These are phyloP conservation scores for Flaveria sonorensis DNA, from an alignment of 129 eudicot genomes.

Conservation along the genomic window DNA sequence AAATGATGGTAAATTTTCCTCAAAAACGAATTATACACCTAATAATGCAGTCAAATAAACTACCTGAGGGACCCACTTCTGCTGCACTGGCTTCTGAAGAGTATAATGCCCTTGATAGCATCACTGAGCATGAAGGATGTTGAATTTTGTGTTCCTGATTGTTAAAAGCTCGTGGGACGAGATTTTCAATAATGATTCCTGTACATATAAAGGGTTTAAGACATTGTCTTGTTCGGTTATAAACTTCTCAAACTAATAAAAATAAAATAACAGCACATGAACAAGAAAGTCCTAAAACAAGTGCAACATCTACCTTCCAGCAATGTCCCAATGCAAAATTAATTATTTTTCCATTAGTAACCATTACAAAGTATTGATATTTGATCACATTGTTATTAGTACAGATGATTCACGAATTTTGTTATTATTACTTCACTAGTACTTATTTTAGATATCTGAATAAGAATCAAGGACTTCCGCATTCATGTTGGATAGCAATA, in stretches of 20 bases:
- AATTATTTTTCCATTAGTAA: slow-evolving; percentile 2
- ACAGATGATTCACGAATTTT: not conserved
- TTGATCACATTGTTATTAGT: not conserved
- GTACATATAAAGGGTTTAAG: slow-evolving; percentile 3
- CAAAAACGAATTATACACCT: not conserved
- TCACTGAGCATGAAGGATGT: slow-evolving; percentile 25
- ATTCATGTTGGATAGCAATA: too few relatives aligned
- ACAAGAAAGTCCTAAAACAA: not conserved
- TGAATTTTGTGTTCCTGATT: slow-evolving; percentile 13
- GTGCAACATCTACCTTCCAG: not conserved
- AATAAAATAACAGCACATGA: not conserved
- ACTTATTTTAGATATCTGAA: not conserved
- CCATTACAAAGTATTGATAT: not conserved
- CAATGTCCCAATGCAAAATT: not conserved
- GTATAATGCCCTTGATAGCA: slow-evolving; percentile 50
- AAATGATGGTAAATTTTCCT: not conserved
- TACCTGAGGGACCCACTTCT: slow-evolving; percentile 48
- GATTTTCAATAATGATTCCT: slow-evolving; percentile 25
- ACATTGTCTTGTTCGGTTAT: slow-evolving; percentile 5
- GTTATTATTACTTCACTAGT: not conserved
- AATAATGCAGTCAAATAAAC: not conserved
- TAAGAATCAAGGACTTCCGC: not conserved
- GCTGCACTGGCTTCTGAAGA: slow-evolving; percentile 44
- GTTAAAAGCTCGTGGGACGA: slow-evolving; percentile 11
- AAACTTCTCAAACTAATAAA: not conserved